Evolutionary conservation across 139 green algal genomes (phyloP).

Genomic region (Bryopsis sp.): DNA sequence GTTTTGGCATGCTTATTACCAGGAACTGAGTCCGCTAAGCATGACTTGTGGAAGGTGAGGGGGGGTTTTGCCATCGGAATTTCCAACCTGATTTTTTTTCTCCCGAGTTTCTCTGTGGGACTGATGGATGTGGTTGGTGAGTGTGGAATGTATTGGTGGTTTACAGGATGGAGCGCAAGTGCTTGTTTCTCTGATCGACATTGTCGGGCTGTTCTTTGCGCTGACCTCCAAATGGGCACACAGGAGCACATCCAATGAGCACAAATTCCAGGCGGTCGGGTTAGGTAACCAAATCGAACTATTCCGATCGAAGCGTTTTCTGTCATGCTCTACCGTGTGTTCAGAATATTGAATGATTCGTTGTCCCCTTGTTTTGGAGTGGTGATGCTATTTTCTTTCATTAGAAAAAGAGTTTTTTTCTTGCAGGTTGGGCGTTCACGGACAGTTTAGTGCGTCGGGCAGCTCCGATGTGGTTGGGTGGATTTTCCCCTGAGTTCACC

Average conservation of each 20-base stretch:
- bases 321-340: too few species aligned
- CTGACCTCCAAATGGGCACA: constrained; percentile 12
- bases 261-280: constrained; percentile 17
- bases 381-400: not conserved
- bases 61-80: not conserved
- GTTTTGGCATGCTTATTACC: constrained; percentile 10
- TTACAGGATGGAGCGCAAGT: constrained; percentile 11
- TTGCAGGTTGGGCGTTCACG: constrained; percentile 12
- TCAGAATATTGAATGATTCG: too few species aligned
- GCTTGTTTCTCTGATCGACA: constrained; percentile 12
- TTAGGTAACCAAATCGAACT: too few species aligned
- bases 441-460: constrained; percentile 2
- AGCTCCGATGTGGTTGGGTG: constrained; percentile 7
- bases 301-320: too few species aligned
- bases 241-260: constrained; percentile 18
- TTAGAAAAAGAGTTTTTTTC: not conserved
- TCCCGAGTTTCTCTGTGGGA: not conserved
- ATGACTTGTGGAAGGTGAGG: constrained; percentile 15
- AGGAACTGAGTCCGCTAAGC: constrained; percentile 8
- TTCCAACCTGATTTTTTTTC: not conserved
- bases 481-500: constrained; percentile 15
- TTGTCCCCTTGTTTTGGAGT: too few species aligned
- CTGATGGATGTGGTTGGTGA: not conserved
- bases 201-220: constrained; percentile 16
- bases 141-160: not conserved